Base-by-base conservation (phyloP, 2,329 filamentous ascomycete species). In the Pseudogymnoascus sp. region DNA sequence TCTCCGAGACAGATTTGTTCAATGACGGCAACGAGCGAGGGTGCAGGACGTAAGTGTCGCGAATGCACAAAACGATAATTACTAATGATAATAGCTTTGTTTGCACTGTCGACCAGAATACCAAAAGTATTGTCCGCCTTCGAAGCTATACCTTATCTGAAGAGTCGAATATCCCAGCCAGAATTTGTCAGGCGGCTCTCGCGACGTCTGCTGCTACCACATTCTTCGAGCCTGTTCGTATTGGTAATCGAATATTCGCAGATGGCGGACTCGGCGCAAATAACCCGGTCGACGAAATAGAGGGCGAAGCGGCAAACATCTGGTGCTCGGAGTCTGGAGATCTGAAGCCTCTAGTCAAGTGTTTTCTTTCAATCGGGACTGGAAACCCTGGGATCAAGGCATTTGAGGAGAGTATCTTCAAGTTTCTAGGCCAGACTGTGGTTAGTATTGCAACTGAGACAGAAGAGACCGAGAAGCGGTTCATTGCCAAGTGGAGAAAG, bases 351-450 rank as follows among this genome's bases (percentile, higher is more conserved):
- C 63, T 73, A 7, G 69, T 74, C 1, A 72, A 71, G 28, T 73
- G 72, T 44, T 68, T 73, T 57, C 38, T 74, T 13, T 74, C 71
- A 4, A 69, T 73, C 50, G 70, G 73, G 2, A 73, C 72, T 5
- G 71, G 72, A 2, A 68, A 69, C 21, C 65, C 70, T 10, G 67
- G 67, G 3, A 68, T 23, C 11, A 68, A 67, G 31, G 64, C 67
- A 17, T 62, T 72, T 59, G 64, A 70, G 10, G 63, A 70, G 9
- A 67, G 60, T 26, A 33, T 67, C 2, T 11, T 67, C 17, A 68
- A 65, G 23, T 62, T 68, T 38, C 57, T 68, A n/a, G 21, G 65
- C 6, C 44, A n/a, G n/a, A n/a, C n/a, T n/a, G n/a, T 74, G 33
- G 63, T 69, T 8, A 60, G 68, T 6, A 71, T 72, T 19, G 66